Evolutionary conservation across 441 rosid species (phyloP).

Genomic region (Metrosideros polymorpha): DNA sequence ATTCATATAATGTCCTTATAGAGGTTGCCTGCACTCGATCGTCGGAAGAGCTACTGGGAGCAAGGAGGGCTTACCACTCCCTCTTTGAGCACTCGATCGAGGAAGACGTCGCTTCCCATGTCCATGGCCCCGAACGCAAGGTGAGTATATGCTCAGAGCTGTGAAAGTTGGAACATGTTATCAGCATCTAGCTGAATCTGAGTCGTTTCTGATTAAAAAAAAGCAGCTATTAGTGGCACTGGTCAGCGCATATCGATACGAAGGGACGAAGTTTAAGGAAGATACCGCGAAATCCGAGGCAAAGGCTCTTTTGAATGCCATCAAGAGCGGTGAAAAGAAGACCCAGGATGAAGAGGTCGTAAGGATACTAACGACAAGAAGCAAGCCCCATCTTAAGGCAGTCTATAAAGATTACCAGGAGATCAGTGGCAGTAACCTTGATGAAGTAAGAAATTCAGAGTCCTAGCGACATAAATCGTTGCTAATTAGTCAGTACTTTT

Average conservation of each 20-base stretch:
- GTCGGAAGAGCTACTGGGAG: constrained; percentile 66
- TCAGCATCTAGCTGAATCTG: neutral
- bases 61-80: constrained; percentile 85
- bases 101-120: constrained; percentile 58
- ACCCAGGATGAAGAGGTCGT: neutral
- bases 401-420: neutral
- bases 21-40: constrained; percentile 84
- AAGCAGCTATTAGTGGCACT: constrained; percentile 74
- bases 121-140: constrained; percentile 44
- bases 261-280: constrained; percentile 50
- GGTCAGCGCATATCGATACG: constrained; percentile 85
- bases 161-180: neutral
- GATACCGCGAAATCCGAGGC: constrained; percentile 51
- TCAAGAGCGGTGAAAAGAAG: constrained; percentile 30
- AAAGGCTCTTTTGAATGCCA: constrained; percentile 26
- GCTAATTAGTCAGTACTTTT: neutral
- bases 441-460: neutral
- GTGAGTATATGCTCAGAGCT: constrained; percentile 12
- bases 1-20: constrained; percentile 39
- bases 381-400: neutral
- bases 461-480: neutral
- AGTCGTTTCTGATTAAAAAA: neutral
- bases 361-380: neutral
- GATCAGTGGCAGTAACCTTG: neutral
- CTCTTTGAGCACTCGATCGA: constrained; percentile 76